Base-by-base conservation (phyloP, 169 alveolate species). In the Plasmodium billcollinsi region DNA sequence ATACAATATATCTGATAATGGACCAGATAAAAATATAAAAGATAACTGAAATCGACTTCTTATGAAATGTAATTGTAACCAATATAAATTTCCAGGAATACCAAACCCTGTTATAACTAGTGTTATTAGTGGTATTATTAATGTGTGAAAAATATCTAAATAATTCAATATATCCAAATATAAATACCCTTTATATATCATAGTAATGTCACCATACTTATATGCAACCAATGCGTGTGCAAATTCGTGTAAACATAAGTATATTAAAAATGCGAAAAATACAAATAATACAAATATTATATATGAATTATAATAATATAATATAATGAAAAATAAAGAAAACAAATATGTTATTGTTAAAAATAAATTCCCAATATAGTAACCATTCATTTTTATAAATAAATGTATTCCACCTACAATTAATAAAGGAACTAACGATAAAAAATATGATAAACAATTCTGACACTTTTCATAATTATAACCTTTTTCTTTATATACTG, bases 131-230 rank as follows among this genome's bases (percentile, higher is more conserved):
- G 90, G 90, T 67, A 80, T 80, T 26, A 80, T 33, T 47, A 80
- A 59, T 0, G 90, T 67, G 58, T 80, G 90, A 29, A 80, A 80
- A 6, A 80, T 80, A 47, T 80, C 90, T 29, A 80, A 50, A 69
- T 80, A 80, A 63, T 80, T 80, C 39, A 69, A 71, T 39, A 80
- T 80, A 52, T 80, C 90, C 43, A 80, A 49, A 54, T 80, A 80
- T 71, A 80, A 73, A 73, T 80, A 80, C 12, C 90, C 90, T 26
- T 80, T 80, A 61, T 80, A 80, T 18, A 80, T 75, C 90, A 80
- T 80, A 5, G 90, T 80, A 20, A 80, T 80, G 33, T 80, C 90
- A 9, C 90, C 90, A 61, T 69, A 80, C 14, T 80, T 80, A 33
- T 67, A 80, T 9, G 90, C 90, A 80, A 56, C 83, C 54, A 52